Evolutionary conservation across 2,329 filamentous ascomycete genomes (phyloP), one percentile per base, ranked within the genome.

Genomic region (Aspergillus transmontanensis): DNA sequence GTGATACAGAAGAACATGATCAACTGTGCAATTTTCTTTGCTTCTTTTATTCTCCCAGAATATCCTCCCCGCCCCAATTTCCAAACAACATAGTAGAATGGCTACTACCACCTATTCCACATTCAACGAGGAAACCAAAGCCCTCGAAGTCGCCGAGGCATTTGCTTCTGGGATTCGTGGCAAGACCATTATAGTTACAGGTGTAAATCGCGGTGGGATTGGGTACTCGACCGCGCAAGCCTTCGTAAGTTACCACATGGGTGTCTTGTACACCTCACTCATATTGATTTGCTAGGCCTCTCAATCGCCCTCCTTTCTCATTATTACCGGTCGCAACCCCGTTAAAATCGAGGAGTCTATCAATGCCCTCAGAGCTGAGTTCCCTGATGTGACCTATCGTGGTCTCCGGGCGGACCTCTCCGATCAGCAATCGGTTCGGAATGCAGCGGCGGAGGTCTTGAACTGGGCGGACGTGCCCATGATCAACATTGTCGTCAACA

Each of bases 141-240:
- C 66, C n/a, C 58, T 76, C 10, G 77, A 80, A 26, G 79, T 81
- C 14, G 78, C 78, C 26, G 69, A 73, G 45, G 72, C 72, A 19
- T 81, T 81, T 58, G 66, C 71, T 10, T 68, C 72, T 6, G 60
- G 57, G 1, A 72, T 82, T 62, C 68, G 59, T 6, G 78, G 76
- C 28, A 82, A 78, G 69, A 79, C 76, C 3, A 45, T 66, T 21
- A 12, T 68, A 5, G 6, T 69, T 5, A 80, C 79, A 0, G 79
- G 79, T 26, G 75, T 75, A 12, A 80, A 79, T 58, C 71, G 62
- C 11, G 65, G 58, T 6, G 76, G 76, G 6, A 73, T 80, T 50
- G 78, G 76, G 0, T 79, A 73, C 59, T 53, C 72, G 4, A 75
- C 76, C 2, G 72, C 72, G 1, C 68, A 79, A 60, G 76, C 73